phyloP scores from a whole-genome alignment of 2,329 filamentous ascomycete species.

The Diaporthe citrichinensis region DNA sequence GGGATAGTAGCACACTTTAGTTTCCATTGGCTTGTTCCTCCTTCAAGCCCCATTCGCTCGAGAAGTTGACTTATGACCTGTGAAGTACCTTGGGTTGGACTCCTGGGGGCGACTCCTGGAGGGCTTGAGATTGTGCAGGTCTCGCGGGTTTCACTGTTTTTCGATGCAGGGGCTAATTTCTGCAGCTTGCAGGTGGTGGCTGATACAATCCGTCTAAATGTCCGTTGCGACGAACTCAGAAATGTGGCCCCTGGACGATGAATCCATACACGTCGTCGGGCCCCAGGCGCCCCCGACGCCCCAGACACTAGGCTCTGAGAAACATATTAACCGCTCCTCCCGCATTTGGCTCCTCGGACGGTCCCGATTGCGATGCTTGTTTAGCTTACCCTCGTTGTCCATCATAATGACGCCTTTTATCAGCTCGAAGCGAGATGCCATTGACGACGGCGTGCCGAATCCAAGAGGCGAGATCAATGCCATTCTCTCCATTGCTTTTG shows the following conservation, averaged over 20 bases:
- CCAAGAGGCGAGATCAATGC: slow-evolving; percentile 39
- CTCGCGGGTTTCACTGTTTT: slow-evolving; percentile 4
- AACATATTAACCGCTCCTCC: slow-evolving; percentile 26
- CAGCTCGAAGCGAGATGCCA: slow-evolving; percentile 48
- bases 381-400: not conserved
- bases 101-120: not conserved
- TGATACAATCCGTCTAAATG: slow-evolving; percentile 8
- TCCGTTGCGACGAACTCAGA: slow-evolving; percentile 4
- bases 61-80: too few relatives aligned
- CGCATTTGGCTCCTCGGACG: not conserved
- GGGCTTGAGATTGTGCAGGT: not conserved
- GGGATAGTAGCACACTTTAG: not conserved
- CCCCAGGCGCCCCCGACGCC: not conserved
- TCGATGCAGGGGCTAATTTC: slow-evolving; percentile 19
- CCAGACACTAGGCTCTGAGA: not conserved
- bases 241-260: slow-evolving; percentile 14
- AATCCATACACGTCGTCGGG: not conserved
- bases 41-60: not conserved
- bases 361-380: not conserved
- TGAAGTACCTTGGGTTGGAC: too few relatives aligned
- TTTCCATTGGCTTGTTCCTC: not conserved
- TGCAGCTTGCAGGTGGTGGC: not conserved
- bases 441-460: slow-evolving; percentile 41
- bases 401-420: slow-evolving; percentile 13
- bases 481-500: slow-evolving; percentile 41